Conservation (phyloP, 306 rosid genomes). For the Prunus armeniaca region DNA sequence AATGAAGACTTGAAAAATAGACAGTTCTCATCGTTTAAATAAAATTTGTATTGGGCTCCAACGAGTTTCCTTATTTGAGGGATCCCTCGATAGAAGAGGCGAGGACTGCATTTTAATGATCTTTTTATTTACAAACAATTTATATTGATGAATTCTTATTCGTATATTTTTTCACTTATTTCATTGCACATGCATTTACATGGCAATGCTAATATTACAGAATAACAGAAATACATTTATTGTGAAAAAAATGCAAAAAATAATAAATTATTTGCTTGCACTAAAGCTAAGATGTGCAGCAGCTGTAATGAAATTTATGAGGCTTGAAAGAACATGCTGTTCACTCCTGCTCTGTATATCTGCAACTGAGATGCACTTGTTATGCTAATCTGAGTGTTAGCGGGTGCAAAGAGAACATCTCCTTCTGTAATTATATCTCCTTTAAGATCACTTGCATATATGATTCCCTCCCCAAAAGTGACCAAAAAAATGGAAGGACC, state of each 20-base stretch:
- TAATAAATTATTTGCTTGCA: background rate
- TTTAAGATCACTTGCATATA: conserved; percentile 32
- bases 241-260: background rate
- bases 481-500: conserved; percentile 84
- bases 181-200: background rate
- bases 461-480: conserved; percentile 59
- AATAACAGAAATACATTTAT: background rate
- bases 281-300: background rate
- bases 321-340: conserved; percentile 54
- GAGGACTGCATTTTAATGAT: background rate
- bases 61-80: too few relatives aligned
- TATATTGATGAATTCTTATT: background rate
- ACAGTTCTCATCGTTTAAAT: too few relatives aligned
- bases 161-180: background rate
- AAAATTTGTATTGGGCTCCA: too few relatives aligned
- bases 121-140: background rate
- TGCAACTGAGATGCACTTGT: conserved; percentile 55
- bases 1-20: too few relatives aligned
- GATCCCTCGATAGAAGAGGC: too few relatives aligned
- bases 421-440: conserved; percentile 59
- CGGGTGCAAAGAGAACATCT: conserved; percentile 77
- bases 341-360: conserved; percentile 77
- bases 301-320: conserved; percentile 15
- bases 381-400: conserved; percentile 56
- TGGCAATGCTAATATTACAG: background rate